phyloP scores from a whole-genome alignment of 1,139 yeast genomes.

The Yamadazyma diddensiae region DNA sequence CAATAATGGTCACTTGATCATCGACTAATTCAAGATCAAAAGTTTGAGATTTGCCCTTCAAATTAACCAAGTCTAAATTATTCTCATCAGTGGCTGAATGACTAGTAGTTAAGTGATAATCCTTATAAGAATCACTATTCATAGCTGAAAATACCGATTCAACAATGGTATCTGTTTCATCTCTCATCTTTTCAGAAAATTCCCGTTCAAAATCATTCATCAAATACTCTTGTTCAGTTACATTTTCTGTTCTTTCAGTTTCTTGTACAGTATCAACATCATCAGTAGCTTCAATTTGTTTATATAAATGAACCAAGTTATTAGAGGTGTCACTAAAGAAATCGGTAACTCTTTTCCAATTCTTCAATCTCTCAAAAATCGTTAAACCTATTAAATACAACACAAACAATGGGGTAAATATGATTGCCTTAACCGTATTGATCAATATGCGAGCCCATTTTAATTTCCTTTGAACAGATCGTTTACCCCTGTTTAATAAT shows the following conservation, averaged over 20 bases:
- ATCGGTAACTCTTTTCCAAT: conserved; percentile 28
- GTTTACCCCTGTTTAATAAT: conserved; percentile 10
- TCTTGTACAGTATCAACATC: no score
- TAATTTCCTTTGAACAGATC: conserved; percentile 27
- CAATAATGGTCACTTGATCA: conserved; percentile 52
- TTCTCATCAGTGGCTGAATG: not conserved
- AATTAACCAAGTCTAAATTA: conserved; percentile 11
- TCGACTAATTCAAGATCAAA: conserved; percentile 38
- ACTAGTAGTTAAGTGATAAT: conserved; percentile 17
- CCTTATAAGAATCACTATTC: conserved; percentile 25
- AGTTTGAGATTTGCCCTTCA: conserved; percentile 17
- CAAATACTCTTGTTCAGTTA: not conserved
- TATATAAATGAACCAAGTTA: conserved; percentile 27
- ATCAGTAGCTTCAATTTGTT: no score
- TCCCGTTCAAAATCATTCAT: conserved; percentile 3
- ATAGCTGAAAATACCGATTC: conserved; percentile 63
- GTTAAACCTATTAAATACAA: conserved; percentile 46
- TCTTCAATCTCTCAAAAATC: conserved; percentile 37
- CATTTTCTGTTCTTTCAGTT: conserved; percentile 8
- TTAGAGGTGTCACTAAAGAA: conserved; percentile 30
- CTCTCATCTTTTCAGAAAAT: conserved; percentile 29
- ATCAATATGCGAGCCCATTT: conserved; percentile 47
- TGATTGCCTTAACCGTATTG: conserved; percentile 22
- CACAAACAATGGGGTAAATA: conserved; percentile 55
- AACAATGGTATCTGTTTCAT: conserved; percentile 55